phyloP scores from a whole-genome alignment of 176 grass and related monocot species.

The Tillandsia fasciculata region DNA sequence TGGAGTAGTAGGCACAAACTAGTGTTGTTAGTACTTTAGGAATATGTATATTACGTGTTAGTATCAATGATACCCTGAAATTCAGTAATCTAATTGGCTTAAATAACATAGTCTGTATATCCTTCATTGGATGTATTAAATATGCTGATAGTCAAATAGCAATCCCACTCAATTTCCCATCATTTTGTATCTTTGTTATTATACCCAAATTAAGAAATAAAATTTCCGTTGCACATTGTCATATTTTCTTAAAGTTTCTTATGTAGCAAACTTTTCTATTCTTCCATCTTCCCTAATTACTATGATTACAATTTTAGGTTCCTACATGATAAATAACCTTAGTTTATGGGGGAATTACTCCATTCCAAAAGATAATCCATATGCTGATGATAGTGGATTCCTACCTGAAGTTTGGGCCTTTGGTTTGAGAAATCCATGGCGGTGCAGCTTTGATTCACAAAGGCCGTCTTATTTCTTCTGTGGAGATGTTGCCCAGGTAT shows the following conservation, averaged over 20 bases:
- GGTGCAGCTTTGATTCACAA: conserved; percentile 66
- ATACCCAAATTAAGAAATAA: too few relatives aligned
- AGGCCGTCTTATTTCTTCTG: conserved; percentile 67
- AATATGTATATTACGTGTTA: too few relatives aligned
- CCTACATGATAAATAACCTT: conserved; percentile 3
- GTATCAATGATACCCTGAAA: too few relatives aligned
- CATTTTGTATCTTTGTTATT: too few relatives aligned
- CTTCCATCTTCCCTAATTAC: not conserved
- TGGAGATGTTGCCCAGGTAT: conserved; percentile 57
- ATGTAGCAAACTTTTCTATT: not conserved
- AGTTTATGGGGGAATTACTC: conserved; percentile 65
- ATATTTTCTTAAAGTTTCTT: not conserved
- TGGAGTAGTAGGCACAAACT: too few relatives aligned
- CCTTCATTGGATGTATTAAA: too few relatives aligned
- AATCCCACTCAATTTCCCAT: too few relatives aligned
- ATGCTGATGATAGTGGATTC: conserved; percentile 28
- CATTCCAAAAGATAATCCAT: conserved; percentile 72
- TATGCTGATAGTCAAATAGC: too few relatives aligned
- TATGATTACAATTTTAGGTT: conserved; percentile 3
- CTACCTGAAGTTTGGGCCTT: conserved; percentile 64
- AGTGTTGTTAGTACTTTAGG: too few relatives aligned
- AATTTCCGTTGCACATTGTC: too few relatives aligned
- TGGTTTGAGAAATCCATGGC: conserved; percentile 71
- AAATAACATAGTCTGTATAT: too few relatives aligned
- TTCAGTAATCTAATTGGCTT: too few relatives aligned